Conservation (phyloP, 2,329 filamentous ascomycete species). For the Colletotrichum tamarilloi region DNA sequence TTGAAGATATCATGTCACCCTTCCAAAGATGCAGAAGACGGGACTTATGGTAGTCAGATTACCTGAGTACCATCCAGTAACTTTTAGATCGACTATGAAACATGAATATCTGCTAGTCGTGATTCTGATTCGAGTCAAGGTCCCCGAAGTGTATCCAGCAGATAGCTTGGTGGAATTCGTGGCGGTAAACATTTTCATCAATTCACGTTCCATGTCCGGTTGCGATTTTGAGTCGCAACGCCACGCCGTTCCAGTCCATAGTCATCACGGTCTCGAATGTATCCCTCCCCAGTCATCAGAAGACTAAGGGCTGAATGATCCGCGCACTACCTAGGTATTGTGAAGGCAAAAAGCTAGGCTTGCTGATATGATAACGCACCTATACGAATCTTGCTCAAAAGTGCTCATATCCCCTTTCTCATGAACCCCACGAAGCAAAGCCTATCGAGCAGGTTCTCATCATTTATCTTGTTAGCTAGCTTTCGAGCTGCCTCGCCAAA, state of each 20-base stretch:
- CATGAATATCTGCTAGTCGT: background rate
- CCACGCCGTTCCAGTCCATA: conserved; percentile 4
- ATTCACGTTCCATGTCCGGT: background rate
- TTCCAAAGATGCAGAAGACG: background rate
- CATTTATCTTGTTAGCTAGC: background rate
- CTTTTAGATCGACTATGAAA: background rate
- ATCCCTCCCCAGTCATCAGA: background rate
- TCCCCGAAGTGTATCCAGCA: background rate
- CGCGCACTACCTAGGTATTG: background rate
- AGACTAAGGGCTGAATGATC: background rate
- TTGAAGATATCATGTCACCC: accelerated
- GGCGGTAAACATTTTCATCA: background rate
- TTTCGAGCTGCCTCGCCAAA: background rate
- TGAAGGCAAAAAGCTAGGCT: background rate
- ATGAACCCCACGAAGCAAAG: background rate
- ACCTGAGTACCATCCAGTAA: background rate
- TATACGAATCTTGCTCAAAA: background rate
- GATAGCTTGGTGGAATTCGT: too few species aligned
- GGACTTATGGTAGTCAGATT: background rate
- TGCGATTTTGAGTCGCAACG: background rate
- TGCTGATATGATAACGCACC: background rate
- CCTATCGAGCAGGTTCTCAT: background rate
- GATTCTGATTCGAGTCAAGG: background rate
- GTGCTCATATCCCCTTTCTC: background rate
- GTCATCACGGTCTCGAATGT: background rate